These are phyloP conservation scores for Globisporangium alternatum DNA, from an alignment of 352 stramenopile species.

Conservation along the genomic window DNA sequence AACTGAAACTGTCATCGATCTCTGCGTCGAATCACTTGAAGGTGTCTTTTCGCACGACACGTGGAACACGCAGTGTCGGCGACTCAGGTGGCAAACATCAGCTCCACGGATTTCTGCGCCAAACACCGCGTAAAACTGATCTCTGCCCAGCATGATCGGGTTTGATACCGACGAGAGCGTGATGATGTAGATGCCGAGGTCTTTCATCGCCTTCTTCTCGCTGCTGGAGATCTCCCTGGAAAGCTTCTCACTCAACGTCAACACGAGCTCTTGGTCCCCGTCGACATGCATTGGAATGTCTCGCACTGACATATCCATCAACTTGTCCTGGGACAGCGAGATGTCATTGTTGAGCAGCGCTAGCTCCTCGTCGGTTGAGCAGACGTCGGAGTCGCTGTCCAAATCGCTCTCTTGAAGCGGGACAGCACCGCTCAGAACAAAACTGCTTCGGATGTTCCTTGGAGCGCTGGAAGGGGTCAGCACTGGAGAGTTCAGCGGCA, in stretches of 20 bases:
- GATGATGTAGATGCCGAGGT: slow-evolving; percentile 48
- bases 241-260: slow-evolving; percentile 44
- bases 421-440: slow-evolving; percentile 5
- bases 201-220: slow-evolving; percentile 45
- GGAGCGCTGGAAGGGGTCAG: slow-evolving; percentile 4
- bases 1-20: slow-evolving; percentile 41
- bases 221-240: slow-evolving; percentile 34
- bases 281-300: slow-evolving; percentile 37
- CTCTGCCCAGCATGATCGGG: slow-evolving; percentile 37
- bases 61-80: slow-evolving; percentile 63
- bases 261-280: slow-evolving; percentile 15
- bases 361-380: slow-evolving; percentile 63
- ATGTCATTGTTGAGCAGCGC: slow-evolving; percentile 50
- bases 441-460: not conserved
- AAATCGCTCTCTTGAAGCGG: slow-evolving; percentile 6
- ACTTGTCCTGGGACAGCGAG: slow-evolving; percentile 63
- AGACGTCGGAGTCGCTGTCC: slow-evolving; percentile 26
- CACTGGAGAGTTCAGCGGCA: slow-evolving; percentile 11
- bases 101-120: slow-evolving; percentile 56
- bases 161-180: slow-evolving; percentile 22
- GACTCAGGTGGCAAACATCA: slow-evolving; percentile 55
- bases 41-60: slow-evolving; percentile 29
- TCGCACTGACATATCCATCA: slow-evolving; percentile 61
- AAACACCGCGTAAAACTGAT: slow-evolving; percentile 68
- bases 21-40: slow-evolving; percentile 19